Conservation (phyloP, 1,284 basidiomycete genomes). For the Volvariella volvacea region DNA sequence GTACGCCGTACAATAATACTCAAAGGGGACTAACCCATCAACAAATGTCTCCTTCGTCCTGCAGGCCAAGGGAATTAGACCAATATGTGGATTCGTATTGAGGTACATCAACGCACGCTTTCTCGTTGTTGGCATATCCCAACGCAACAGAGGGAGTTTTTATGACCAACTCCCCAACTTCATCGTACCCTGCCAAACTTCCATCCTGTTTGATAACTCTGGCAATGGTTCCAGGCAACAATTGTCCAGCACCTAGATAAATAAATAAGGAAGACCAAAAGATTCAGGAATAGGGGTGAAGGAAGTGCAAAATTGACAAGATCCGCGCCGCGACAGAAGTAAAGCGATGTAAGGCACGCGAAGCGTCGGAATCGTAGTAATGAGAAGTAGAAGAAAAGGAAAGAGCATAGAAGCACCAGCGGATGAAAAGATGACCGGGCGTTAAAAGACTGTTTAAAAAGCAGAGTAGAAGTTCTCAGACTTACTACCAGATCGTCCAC, state of each 20-base stretch:
- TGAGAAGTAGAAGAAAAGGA: too few relatives aligned
- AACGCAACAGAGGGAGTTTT: conserved; percentile 44
- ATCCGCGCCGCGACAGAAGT: too few relatives aligned
- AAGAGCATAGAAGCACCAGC: not conserved
- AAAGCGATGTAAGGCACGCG: too few relatives aligned
- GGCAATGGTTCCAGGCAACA: conserved; percentile 42
- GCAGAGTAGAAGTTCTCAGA: too few relatives aligned
- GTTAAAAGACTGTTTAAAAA: not conserved
- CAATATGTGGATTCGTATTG: conserved; percentile 23
- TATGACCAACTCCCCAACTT: conserved; percentile 53
- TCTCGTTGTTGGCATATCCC: conserved; percentile 45
- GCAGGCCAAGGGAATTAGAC: not conserved
- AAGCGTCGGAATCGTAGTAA: too few relatives aligned
- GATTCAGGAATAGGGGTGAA: not conserved
- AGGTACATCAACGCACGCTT: conserved; percentile 57
- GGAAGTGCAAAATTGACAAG: too few relatives aligned
- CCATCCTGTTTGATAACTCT: conserved; percentile 53
- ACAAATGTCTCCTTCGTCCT: conserved; percentile 51
- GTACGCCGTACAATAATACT: too few relatives aligned
- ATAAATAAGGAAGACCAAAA: too few relatives aligned
- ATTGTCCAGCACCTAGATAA: conserved; percentile 41
- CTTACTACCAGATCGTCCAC: conserved; percentile 46
- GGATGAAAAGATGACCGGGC: not conserved
- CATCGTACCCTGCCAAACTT: conserved; percentile 38
- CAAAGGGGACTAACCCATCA: conserved; percentile 30